A percentile compares a stretch with the other conserved stretches of the same genome.
These are phyloP conservation scores for Xylaria sp. DNA, from an alignment of 495 filamentous ascomycete genomes.

Conservation along the genomic window DNA sequence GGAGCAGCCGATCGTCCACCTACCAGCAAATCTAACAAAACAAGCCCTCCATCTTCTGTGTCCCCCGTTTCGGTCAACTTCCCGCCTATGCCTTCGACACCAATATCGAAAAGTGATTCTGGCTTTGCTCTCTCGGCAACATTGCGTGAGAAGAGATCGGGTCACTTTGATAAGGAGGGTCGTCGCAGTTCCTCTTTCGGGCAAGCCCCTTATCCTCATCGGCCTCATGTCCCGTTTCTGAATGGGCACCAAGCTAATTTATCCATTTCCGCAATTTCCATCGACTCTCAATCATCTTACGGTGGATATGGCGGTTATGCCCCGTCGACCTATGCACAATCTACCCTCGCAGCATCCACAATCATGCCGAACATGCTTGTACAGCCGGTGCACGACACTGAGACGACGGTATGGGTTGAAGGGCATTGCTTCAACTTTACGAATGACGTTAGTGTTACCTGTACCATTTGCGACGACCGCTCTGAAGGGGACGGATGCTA, in stretches of 20 bases:
- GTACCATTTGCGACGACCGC: slow-evolving; percentile 88
- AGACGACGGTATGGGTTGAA: slow-evolving; percentile 89
- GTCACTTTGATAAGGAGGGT: slow-evolving; percentile 85
- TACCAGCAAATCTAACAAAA: slow-evolving; percentile 78
- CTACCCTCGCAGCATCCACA: slow-evolving; percentile 96
- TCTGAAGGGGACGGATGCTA: slow-evolving; percentile 87
- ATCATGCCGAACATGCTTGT: slow-evolving; percentile 90
- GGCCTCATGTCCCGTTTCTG: slow-evolving; percentile 85
- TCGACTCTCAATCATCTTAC: slow-evolving; percentile 74
- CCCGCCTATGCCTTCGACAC: slow-evolving; percentile 73
- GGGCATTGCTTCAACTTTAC: slow-evolving; percentile 86
- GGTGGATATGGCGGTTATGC: slow-evolving; percentile 70
- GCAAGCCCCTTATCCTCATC: slow-evolving; percentile 67
- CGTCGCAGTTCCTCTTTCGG: slow-evolving; percentile 92
- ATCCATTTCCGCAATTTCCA: slow-evolving; percentile 83
- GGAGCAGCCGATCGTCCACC: slow-evolving; percentile 77
- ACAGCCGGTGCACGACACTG: slow-evolving; percentile 85
- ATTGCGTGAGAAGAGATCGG: slow-evolving; percentile 91
- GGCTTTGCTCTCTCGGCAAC: slow-evolving; percentile 85
- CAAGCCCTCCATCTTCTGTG: slow-evolving; percentile 81
- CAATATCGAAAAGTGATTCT: slow-evolving; percentile 86
- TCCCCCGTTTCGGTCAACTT: slow-evolving; percentile 86
- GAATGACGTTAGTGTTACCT: slow-evolving; percentile 72
- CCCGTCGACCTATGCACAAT: slow-evolving; percentile 94
- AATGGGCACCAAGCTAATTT: slow-evolving; percentile 78